phyloP scores from a whole-genome alignment of 805 yeast genomes.

The Spathaspora girioi region DNA sequence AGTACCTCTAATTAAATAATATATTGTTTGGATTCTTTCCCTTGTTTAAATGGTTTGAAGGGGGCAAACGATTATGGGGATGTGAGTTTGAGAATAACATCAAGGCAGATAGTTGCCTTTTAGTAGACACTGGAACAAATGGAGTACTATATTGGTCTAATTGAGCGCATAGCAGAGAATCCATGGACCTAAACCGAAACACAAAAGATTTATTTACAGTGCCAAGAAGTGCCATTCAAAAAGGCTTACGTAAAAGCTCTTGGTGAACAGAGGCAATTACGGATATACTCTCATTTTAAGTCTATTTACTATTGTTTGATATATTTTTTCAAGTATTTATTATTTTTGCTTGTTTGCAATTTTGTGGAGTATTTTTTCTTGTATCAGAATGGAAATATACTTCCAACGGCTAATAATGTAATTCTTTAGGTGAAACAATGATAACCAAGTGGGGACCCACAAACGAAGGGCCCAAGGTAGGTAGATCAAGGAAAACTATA shows the following conservation, averaged over 20 bases:
- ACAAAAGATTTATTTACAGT: no score
- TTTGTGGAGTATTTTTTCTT: not conserved
- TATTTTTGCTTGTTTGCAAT: not conserved
- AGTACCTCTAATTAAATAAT: not conserved
- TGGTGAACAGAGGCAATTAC: no score
- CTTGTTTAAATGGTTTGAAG: not conserved
- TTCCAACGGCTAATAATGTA: not conserved
- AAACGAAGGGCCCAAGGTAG: not conserved
- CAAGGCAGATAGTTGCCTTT: not conserved
- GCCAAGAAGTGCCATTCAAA: no score
- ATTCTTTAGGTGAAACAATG: no score
- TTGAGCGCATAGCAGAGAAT: no score
- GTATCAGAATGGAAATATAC: not conserved
- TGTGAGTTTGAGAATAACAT: not conserved
- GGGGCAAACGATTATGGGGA: not conserved
- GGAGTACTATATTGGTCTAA: no score
- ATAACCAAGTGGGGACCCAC: not conserved
- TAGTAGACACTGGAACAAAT: no score
- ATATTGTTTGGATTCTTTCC: not conserved
- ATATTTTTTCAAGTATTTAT: not conserved
- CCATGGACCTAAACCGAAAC: no score
- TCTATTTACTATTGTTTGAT: not conserved
- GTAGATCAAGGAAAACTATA: not conserved
- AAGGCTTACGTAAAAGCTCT: no score
- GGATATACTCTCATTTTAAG: no score